Base-by-base conservation (phyloP, 2,329 filamentous ascomycete species). In the Cytospora chrysosperma region DNA sequence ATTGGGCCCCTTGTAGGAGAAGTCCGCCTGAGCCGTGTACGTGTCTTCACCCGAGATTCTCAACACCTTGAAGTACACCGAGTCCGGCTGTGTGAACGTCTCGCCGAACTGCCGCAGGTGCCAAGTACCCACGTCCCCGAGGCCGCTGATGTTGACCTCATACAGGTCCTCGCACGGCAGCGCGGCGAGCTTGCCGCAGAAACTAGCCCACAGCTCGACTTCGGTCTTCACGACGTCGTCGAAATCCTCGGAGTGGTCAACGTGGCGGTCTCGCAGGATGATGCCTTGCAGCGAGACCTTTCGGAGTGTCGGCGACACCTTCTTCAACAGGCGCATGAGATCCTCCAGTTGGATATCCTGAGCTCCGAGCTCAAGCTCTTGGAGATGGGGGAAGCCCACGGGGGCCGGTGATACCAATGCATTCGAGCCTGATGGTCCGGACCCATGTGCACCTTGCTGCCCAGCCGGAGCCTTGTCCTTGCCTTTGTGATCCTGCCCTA, bases 141-240 rank as follows among this genome's bases (percentile, higher is more conserved):
- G 53, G 21, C 51, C 59, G 4, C 26, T 17, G 59, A 55, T n/a
- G 51, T 12, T 54, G 28, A 61, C 37, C 59, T 61, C 59, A 51
- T 53, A 43, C 51, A 61, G 51, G 30, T 55, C 51, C 6, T 50
- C 51, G 0, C 28, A 5, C 21, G 59, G 59, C 28, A 55, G 26
- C n/a, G 37, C 51, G 15, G 59, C 59, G 4, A 61, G 37, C 27
- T 19, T n/a, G 9, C 9, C 28, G 37, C 40, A 54, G 19, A 61
- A 30, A 0, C 17, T 15, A n/a, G 52, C 32, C 59, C 59, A 55
- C 28, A 17, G 59, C 1, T 28, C 40, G 21, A 49, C 51, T 26
- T 55, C 51, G 9, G 4, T 12, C 27, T 30, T 28, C 15, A 34
- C 34, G n/a, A 26, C n/a, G 15, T 47, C 59, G 27, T 8, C 51